Conservation (phyloP, 2,329 filamentous ascomycete species). For the Venturia nashicola region DNA sequence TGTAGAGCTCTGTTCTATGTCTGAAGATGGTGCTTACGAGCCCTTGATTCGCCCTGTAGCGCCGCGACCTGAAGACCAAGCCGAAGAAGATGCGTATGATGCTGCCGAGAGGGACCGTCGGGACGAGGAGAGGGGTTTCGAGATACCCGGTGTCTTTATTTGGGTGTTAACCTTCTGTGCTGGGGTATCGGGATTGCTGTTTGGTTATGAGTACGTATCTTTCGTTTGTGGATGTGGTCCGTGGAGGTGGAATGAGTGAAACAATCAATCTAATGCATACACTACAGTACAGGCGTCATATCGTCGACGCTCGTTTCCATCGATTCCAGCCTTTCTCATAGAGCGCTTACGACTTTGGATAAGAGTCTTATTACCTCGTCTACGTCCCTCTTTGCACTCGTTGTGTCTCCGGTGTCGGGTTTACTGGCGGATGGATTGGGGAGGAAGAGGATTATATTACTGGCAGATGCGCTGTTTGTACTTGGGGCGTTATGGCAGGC, state of each 20-base stretch:
- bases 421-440: constrained; percentile 60
- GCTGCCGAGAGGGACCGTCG: neutral
- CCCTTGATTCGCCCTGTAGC: constrained; percentile 18
- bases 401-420: constrained; percentile 43
- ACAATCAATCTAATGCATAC: constrained; percentile 7
- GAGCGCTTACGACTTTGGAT: constrained; percentile 38
- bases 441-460: constrained; percentile 68
- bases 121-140: constrained; percentile 6
- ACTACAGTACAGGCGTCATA: constrained; percentile 43
- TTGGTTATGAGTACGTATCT: constrained; percentile 44
- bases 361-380: constrained; percentile 47
- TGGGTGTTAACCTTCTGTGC: constrained; percentile 45
- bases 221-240: neutral
- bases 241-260: neutral
- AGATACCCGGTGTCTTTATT: constrained; percentile 30
- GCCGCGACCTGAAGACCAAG: constrained; percentile 4
- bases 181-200: constrained; percentile 45
- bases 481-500: constrained; percentile 56
- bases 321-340: constrained; percentile 38
- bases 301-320: constrained; percentile 47
- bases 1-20: constrained; percentile 20
- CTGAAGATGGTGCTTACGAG: constrained; percentile 17
- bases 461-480: constrained; percentile 51
- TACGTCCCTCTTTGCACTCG: constrained; percentile 44
- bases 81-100: neutral